Evolutionary conservation across 495 filamentous ascomycete genomes (phyloP).

Genomic region (Penicillium verhagenii): DNA sequence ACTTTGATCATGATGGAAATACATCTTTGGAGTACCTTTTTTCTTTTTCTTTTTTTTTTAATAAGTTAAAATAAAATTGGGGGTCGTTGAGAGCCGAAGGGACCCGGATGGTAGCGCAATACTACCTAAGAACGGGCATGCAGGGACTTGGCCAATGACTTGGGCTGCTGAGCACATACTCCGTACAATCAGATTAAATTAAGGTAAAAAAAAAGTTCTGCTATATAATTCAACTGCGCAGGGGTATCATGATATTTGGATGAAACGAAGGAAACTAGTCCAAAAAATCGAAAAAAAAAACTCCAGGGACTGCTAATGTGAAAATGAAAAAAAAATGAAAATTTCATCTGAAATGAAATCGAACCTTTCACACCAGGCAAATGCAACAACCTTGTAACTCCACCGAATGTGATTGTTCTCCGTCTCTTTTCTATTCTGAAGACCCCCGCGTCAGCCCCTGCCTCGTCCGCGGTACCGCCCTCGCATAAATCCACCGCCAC

Average conservation of each 20-base stretch:
- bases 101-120: neutral
- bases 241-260: slow-evolving; percentile 18
- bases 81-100: no score
- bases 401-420: neutral
- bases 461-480: slow-evolving; percentile 49
- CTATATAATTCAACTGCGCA: neutral
- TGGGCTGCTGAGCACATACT: neutral
- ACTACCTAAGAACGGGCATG: slow-evolving; percentile 5
- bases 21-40: no score
- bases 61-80: no score
- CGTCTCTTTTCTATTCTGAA: neutral
- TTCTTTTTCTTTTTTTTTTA: no score
- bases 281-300: no score
- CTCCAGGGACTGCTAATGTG: slow-evolving; percentile 3
- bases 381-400: slow-evolving; percentile 12
- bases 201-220: neutral
- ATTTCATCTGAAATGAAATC: neutral
- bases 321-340: slow-evolving; percentile 8
- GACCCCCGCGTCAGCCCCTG: slow-evolving; percentile 30
- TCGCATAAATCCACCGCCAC: slow-evolving; percentile 50
- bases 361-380: slow-evolving; percentile 7
- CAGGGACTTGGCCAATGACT: slow-evolving; percentile 9
- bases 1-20: neutral
- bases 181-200: neutral
- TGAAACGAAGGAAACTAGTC: neutral